These are phyloP conservation scores for Vaccinium myrtillus DNA, from an alignment of 148 eudicot genomes.

Conservation along the genomic window DNA sequence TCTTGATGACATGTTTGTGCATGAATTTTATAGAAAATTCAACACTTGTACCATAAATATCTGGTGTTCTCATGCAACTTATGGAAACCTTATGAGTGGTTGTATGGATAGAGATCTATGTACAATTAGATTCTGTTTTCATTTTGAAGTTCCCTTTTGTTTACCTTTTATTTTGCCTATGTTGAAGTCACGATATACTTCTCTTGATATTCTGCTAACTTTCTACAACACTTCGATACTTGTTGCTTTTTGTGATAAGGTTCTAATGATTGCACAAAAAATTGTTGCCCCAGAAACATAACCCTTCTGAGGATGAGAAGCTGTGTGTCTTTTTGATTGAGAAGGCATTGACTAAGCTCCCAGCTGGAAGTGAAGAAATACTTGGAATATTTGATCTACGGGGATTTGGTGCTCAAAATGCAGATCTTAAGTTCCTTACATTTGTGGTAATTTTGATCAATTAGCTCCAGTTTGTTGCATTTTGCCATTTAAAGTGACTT, in stretches of 20 bases:
- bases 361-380: slow-evolving; percentile 73
- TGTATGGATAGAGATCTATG: not conserved
- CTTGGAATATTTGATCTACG: slow-evolving; percentile 83
- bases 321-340: slow-evolving; percentile 78
- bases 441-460: slow-evolving; percentile 62
- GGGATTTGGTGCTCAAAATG: slow-evolving; percentile 69
- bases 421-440: slow-evolving; percentile 74
- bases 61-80: not conserved
- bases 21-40: not conserved
- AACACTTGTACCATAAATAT: not conserved
- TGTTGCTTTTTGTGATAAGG: slow-evolving; percentile 5
- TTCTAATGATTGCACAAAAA: slow-evolving; percentile 10
- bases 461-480: not conserved
- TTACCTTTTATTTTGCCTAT: not conserved
- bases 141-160: not conserved
- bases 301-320: slow-evolving; percentile 65
- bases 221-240: not conserved
- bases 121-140: not conserved
- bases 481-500: not conserved
- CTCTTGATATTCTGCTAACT: not conserved
- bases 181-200: not conserved
- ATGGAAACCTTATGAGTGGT: not conserved
- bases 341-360: slow-evolving; percentile 84
- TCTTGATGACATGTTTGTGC: slow-evolving; percentile 9
- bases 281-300: slow-evolving; percentile 43